Percentiles rank a stretch among this genome's conserved stretches.
Evolutionary conservation across 2,329 filamentous ascomycete genomes (phyloP).

Genomic region (Monosporascus sp.): DNA sequence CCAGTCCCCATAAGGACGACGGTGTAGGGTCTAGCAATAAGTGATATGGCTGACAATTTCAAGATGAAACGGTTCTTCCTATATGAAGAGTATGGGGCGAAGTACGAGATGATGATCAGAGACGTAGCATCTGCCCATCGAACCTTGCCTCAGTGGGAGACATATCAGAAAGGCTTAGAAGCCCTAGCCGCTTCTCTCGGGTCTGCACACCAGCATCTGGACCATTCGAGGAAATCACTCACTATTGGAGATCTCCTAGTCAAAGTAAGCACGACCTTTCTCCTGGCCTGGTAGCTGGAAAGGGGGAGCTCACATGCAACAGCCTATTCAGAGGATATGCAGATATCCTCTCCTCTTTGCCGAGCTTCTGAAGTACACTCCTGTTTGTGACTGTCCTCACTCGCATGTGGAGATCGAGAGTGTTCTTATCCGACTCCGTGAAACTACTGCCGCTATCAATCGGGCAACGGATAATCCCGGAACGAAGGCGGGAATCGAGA

Average conservation of each 20-base stretch:
- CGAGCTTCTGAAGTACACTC: constrained; percentile 77
- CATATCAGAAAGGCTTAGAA: constrained; percentile 81
- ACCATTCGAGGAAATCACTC: constrained; percentile 66
- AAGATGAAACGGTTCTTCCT: constrained; percentile 77
- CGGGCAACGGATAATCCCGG: constrained; percentile 71
- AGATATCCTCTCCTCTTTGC: constrained; percentile 84
- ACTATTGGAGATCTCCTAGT: constrained; percentile 83
- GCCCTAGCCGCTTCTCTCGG: constrained; percentile 69
- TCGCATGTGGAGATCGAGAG: constrained; percentile 76
- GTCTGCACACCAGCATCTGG: constrained; percentile 59
- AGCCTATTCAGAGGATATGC: constrained; percentile 91
- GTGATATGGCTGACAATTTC: background rate
- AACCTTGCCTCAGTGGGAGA: constrained; percentile 66
- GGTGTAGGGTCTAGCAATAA: background rate
- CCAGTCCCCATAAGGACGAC: constrained; percentile 1
- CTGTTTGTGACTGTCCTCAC: constrained; percentile 76
- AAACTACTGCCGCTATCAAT: constrained; percentile 76
- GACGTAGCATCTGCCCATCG: constrained; percentile 67
- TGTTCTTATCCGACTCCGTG: constrained; percentile 64
- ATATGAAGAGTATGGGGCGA: constrained; percentile 89
- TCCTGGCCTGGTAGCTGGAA: background rate
- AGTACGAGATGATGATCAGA: constrained; percentile 79
- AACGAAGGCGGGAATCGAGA: constrained; percentile 66
- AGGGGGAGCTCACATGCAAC: constrained; percentile 3
- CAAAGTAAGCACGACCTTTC: constrained; percentile 54